These are phyloP conservation scores for Jatropha podagrica DNA, from an alignment of 441 rosid genomes.

Conservation along the genomic window DNA sequence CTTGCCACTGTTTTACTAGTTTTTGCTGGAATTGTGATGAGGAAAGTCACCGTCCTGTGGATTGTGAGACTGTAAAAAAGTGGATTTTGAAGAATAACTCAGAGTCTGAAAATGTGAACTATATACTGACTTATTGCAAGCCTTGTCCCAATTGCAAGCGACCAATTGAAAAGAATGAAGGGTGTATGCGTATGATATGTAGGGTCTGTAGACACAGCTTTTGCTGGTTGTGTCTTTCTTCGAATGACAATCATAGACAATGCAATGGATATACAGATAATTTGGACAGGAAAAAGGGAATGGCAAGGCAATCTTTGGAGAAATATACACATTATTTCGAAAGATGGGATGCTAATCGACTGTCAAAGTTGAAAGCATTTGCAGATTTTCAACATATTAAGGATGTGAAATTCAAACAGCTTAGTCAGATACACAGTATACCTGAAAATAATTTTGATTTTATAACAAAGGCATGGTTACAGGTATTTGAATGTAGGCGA, in stretches of 20 bases:
- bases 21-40: conserved; percentile 78
- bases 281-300: conserved; percentile 37
- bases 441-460: conserved; percentile 51
- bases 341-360: conserved; percentile 68
- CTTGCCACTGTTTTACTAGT: conserved; percentile 50
- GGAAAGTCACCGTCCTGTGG: conserved; percentile 84
- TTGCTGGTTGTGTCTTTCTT: conserved; percentile 76
- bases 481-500: conserved; percentile 75
- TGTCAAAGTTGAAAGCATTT: conserved; percentile 50
- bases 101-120: conserved; percentile 68
- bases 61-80: conserved; percentile 55
- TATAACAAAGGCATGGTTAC: conserved; percentile 66
- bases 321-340: conserved; percentile 73
- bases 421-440: conserved; percentile 39
- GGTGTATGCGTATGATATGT: conserved; percentile 75
- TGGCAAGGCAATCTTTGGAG: conserved; percentile 54
- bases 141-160: conserved; percentile 77
- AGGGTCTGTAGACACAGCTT: conserved; percentile 52
- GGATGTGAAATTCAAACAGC: conserved; percentile 39
- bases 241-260: conserved; percentile 39
- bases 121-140: conserved; percentile 64
- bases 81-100: conserved; percentile 69
- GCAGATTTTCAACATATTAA: conserved; percentile 41
- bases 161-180: conserved; percentile 76
- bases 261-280: conserved; percentile 27